Base-by-base conservation (phyloP, 306 rosid genomes). In the Dicorynia guianensis region DNA sequence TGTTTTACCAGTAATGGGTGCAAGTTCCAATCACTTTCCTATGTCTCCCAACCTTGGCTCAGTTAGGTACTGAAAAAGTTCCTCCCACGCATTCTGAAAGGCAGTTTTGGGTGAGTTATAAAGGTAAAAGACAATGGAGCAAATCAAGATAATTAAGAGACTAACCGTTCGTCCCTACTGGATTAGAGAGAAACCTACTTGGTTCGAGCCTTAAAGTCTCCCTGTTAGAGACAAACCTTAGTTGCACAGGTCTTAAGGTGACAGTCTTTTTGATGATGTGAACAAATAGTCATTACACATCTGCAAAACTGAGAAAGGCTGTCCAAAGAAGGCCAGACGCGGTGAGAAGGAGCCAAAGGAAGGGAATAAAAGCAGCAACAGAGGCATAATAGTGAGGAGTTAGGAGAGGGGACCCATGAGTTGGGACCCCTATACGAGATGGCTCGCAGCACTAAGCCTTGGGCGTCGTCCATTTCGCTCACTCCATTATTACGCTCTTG, bases 371-470 rank as follows among this genome's bases (percentile, higher is more conserved):
- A 65, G 47, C 19, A 13, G 66, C 38, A 54, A 63, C 59, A 42
- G 6, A 20, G 57, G 69, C n/a, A 71, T 35, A 14, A 34, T 0
- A 34, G 61, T 48, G 46, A 73, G 34, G 15, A 15, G 8, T 5
- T 40, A 0, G 8, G 12, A 65, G 52, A 59, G 8, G 50, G 52
- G 48, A 61, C 53, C 80, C 34, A 30, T 10, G 55, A 40, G n/a
- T 25, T 42, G 10, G 11, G 9, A 66, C 44, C 58, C n/a, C 30
- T 36, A 10, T 13, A 61, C 50, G 65, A 49, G 65, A 73, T 74
- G 80, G 80, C 76, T 80, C 80, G 30, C 67, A 67, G 49, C 20
- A 69, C 72, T 12, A 80, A 35, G 48, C 68, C 17, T 61, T 35
- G 63, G 77, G 40, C 5, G 36, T 74, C 46, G 33, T 56, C 62